These are phyloP conservation scores for Colletotrichum lini DNA, from an alignment of 2,329 filamentous ascomycete species.

Conservation along the genomic window DNA sequence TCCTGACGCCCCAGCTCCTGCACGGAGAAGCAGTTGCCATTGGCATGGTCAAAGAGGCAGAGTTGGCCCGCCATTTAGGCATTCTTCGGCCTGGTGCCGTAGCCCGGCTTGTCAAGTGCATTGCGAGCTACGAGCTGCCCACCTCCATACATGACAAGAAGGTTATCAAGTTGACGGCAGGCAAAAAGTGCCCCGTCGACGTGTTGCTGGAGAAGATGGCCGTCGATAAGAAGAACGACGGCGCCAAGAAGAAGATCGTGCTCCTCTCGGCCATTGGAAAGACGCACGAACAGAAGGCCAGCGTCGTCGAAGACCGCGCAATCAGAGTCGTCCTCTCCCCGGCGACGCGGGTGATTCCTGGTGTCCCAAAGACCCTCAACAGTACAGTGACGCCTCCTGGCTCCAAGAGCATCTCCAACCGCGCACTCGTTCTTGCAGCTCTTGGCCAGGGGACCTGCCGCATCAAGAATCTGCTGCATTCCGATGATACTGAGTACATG, in stretches of 20 bases:
- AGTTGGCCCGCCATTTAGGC: slow-evolving; percentile 90
- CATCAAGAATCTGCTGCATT: slow-evolving; percentile 93
- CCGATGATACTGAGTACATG: slow-evolving; percentile 98
- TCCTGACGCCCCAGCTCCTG: slow-evolving; percentile 93
- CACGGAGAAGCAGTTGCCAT: slow-evolving; percentile 97
- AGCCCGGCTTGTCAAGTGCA: slow-evolving; percentile 90
- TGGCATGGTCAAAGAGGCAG: slow-evolving; percentile 98
- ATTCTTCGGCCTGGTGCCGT: slow-evolving; percentile 89
- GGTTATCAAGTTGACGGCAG: slow-evolving; percentile 85
- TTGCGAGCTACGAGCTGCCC: slow-evolving; percentile 92
- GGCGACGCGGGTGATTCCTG: slow-evolving; percentile 80
- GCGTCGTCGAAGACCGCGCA: slow-evolving; percentile 86
- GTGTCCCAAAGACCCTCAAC: slow-evolving; percentile 74
- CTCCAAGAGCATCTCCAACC: slow-evolving; percentile 98
- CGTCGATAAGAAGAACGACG: slow-evolving; percentile 98
- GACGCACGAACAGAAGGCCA: slow-evolving; percentile 89
- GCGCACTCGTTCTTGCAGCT: slow-evolving; percentile 93
- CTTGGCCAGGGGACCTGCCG: slow-evolving; percentile 88
- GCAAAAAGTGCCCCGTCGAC: slow-evolving; percentile 90
- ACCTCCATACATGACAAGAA: slow-evolving; percentile 87
- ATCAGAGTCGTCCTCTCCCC: slow-evolving; percentile 89
- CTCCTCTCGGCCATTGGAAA: slow-evolving; percentile 91
- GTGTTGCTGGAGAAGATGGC: slow-evolving; percentile 93
- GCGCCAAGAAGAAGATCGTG: slow-evolving; percentile 95
- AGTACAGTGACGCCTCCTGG: slow-evolving; percentile 90